Conservation (phyloP, 306 rosid species). For the Castanea sativa region DNA sequence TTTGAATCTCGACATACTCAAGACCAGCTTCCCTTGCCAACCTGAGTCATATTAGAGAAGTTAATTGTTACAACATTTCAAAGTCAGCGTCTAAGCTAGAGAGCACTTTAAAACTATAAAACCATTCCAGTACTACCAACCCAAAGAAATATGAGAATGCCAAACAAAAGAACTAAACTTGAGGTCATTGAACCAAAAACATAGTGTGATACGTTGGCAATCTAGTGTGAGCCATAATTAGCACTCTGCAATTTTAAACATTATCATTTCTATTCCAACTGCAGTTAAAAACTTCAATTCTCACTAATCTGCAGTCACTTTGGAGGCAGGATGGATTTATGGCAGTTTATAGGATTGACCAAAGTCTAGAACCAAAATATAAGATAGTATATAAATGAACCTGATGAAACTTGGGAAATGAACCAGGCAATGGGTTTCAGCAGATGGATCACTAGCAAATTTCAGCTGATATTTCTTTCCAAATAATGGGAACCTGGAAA, state of each 20-base stretch:
- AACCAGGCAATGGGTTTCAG: constrained; percentile 90
- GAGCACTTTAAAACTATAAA: not conserved
- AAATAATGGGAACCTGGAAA: constrained; percentile 86
- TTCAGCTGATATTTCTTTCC: constrained; percentile 95
- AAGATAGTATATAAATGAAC: constrained; percentile 33
- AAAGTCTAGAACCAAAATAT: not conserved
- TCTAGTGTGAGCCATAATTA: not conserved
- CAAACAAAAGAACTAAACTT: constrained; percentile 9
- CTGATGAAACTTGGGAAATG: constrained; percentile 97
- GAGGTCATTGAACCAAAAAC: constrained; percentile 5
- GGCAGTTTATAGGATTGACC: not conserved
- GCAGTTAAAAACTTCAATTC: constrained; percentile 6
- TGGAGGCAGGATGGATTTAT: constrained; percentile 8
- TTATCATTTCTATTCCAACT: not conserved
- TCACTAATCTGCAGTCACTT: not conserved
- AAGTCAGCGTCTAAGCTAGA: not conserved
- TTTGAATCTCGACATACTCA: constrained; percentile 92
- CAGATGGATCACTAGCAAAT: constrained; percentile 67
- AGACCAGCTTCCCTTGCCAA: constrained; percentile 98
- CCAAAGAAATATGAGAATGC: not conserved
- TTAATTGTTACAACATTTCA: not conserved
- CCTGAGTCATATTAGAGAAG: constrained; percentile 39
- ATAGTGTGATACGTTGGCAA: not conserved
- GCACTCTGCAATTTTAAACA: not conserved
- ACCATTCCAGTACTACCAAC: not conserved